Evolutionary conservation across 1,139 yeast genomes (phyloP).

Genomic region (Zygosaccharomyces pseudobailii): DNA sequence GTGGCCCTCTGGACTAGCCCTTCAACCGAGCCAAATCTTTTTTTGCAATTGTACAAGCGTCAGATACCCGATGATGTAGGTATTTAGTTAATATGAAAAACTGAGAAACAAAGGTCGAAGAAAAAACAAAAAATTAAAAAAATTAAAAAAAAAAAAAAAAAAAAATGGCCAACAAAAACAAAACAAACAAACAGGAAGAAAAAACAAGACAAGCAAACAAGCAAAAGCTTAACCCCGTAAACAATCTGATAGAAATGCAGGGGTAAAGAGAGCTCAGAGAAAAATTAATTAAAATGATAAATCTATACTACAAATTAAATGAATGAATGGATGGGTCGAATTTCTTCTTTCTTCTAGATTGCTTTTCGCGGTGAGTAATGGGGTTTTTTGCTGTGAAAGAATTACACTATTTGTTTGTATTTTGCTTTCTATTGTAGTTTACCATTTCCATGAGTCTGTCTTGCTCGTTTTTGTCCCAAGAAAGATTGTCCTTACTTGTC

Average conservation of each 20-base stretch:
- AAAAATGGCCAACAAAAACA: not conserved
- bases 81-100: not conserved
- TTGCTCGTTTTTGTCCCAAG: constrained; percentile 40
- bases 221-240: not conserved
- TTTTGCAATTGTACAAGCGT: not conserved
- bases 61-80: not conserved
- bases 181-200: not conserved
- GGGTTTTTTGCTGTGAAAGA: not conserved
- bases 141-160: not conserved
- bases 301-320: constrained; percentile 3
- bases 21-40: not conserved
- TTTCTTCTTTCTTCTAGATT: not conserved
- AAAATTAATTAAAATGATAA: not conserved
- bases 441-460: constrained; percentile 36
- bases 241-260: not conserved
- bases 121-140: not conserved
- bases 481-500: constrained; percentile 38
- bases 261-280: not conserved
- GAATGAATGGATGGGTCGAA: not conserved
- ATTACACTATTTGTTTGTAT: constrained; percentile 6
- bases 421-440: constrained; percentile 24
- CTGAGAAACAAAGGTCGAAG: not conserved
- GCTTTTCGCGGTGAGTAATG: not conserved
- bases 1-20: not conserved
- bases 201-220: not conserved